phyloP scores from a whole-genome alignment of 2,329 filamentous ascomycete genomes.

The Penicillium hordei region DNA sequence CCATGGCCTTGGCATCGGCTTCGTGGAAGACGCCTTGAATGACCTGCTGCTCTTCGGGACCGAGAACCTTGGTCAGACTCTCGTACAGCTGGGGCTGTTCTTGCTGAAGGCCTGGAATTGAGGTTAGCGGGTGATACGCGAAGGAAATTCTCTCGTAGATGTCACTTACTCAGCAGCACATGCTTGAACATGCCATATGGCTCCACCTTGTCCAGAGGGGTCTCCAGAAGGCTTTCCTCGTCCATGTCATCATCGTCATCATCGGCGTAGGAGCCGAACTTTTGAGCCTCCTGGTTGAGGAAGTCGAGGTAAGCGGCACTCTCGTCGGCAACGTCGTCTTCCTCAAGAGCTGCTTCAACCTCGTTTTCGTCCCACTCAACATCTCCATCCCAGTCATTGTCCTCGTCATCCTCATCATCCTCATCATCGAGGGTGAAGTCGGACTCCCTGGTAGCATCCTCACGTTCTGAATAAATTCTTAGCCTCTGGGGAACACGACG shows the following conservation, averaged over 20 bases:
- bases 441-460: conserved; percentile 87
- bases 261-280: conserved; percentile 70
- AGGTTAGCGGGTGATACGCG: conserved; percentile 30
- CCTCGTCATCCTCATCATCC: conserved; percentile 70
- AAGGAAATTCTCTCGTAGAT: not conserved
- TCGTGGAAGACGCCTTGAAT: conserved; percentile 76
- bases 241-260: conserved; percentile 86
- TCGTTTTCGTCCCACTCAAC: conserved; percentile 67
- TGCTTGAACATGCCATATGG: conserved; percentile 87
- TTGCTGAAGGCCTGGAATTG: conserved; percentile 71
- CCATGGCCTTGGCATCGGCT: conserved; percentile 58
- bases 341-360: conserved; percentile 59
- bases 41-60: conserved; percentile 75
- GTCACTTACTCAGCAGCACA: conserved; percentile 73
- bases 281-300: conserved; percentile 87
- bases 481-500: conserved; percentile 26
- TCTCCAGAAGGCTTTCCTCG: conserved; percentile 89
- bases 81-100: conserved; percentile 88
- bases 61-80: conserved; percentile 74
- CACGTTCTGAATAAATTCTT: conserved; percentile 61
- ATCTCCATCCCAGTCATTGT: conserved; percentile 79
- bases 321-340: conserved; percentile 75
- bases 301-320: conserved; percentile 95
- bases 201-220: conserved; percentile 91
- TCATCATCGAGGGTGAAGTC: conserved; percentile 78